Base-by-base conservation (phyloP, 371 early-diverging fungal genomes). In the Mucor plumbeus region DNA sequence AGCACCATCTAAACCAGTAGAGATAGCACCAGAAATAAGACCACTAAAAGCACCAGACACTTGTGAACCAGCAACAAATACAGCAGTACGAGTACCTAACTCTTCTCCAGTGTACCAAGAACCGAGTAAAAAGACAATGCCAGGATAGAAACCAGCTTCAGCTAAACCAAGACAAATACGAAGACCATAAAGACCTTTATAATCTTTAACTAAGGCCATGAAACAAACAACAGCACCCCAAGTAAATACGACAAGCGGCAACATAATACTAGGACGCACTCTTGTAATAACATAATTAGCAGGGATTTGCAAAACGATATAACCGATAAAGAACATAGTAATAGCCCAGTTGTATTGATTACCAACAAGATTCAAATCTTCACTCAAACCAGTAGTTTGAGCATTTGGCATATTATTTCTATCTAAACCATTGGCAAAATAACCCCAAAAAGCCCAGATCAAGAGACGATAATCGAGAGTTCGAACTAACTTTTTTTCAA, bases 31-130 rank as follows among this genome's bases (percentile, higher is more conserved):
- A 14, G 76, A 68, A n/a, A 78, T 80, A 8, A 78, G 69, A n/a
- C 91, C 92, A 55, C 90, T 89, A 68, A 91, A 86, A 3, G 90
- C 88, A 6, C 91, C 91, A n/a, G 92, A 87, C 6, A 88, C 43
- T 53, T 86, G 79, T 35, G 86, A 75, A 15, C 87, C 87, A 47
- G 85, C 73, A 59, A 85, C 90, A 70, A 92, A 92, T 53, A 89
- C 63, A 13, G 88, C 89, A 2, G 89, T 85, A 57, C 94, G 89
- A 50, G 81, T 77, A n/a, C 91, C 90, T 40, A 87, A 81, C 70
- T 95, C 96, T 35, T 83, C 71, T n/a, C 87, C 82, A 19, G 85
- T 85, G 65, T 94, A 95, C 89, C 94, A 95, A 57, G 85, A 83
- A 21, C 93, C 89, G 38, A 93, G 78, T 70, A 90, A 85, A 56